Conservation (phyloP, 2,329 filamentous ascomycete species). For the Colletotrichum tropicale region DNA sequence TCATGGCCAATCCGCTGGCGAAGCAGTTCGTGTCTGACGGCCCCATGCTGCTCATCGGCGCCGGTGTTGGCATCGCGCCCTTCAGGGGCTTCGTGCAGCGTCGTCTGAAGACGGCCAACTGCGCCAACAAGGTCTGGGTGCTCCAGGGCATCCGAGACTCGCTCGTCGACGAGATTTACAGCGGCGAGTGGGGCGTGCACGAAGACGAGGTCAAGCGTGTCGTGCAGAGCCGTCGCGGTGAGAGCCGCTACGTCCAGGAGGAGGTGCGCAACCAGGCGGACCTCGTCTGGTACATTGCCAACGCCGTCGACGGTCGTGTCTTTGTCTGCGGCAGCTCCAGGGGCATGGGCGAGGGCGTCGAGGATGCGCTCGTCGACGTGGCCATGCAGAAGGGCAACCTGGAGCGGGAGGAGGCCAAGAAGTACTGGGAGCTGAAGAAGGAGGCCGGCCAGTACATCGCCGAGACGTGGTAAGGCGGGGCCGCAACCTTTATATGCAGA, state of each 20-base stretch:
- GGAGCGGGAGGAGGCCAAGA: constrained; percentile 77
- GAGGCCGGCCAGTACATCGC: constrained; percentile 95
- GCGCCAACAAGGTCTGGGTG: constrained; percentile 97
- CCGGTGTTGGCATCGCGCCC: constrained; percentile 94
- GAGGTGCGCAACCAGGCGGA: constrained; percentile 91
- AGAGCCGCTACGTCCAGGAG: constrained; percentile 93
- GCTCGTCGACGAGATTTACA: constrained; percentile 93
- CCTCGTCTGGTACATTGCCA: constrained; percentile 98
- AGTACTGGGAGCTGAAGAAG: constrained; percentile 93
- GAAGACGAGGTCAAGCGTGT: constrained; percentile 86
- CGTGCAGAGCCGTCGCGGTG: constrained; percentile 75
- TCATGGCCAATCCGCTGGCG: constrained; percentile 96
- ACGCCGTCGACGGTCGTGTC: constrained; percentile 91
- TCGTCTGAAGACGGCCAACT: constrained; percentile 90
- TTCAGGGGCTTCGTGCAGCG: constrained; percentile 98
- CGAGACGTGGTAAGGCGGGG: constrained; percentile 65
- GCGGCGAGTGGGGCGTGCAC: constrained; percentile 93
- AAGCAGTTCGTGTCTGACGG: constrained; percentile 92
- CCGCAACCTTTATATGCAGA: background rate
- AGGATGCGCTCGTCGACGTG: constrained; percentile 84
- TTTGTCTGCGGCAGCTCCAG: constrained; percentile 96
- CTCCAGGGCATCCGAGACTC: constrained; percentile 94
- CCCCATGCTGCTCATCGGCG: constrained; percentile 96
- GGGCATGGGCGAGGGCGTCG: constrained; percentile 97
- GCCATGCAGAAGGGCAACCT: constrained; percentile 93